Base-by-base conservation (phyloP, 768 basidiomycete genomes). In the Lenzites betulinus region DNA sequence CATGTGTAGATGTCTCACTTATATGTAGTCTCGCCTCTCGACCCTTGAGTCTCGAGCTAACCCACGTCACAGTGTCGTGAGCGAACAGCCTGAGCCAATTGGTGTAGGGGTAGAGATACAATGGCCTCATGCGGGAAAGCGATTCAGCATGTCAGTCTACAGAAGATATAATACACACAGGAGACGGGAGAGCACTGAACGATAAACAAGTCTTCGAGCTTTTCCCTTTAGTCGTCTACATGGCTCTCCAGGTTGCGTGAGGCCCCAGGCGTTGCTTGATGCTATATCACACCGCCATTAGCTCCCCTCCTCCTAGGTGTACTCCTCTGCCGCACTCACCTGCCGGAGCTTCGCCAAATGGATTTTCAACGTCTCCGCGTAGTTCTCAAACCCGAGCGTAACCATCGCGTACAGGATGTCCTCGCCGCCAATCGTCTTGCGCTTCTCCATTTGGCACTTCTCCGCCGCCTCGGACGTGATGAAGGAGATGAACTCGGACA, bases 341-440 rank as follows among this genome's bases (percentile, higher is more conserved):
- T 92, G 87, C 65, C 94, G 78, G 67, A 95, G 80, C 76, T 96
- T 96, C 5, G 94, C 87, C 46, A 98, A 76, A 75, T 97, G 93
- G 52, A 98, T 92, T 76, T 92, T 93, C 58, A 97, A 78, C 36
- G 91, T 90, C 77, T 95, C 92, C 49, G 89, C 90, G 69, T 98
- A 97, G 68, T 96, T 91, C 66, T 97, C 95, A 68, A 97, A 97
- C 23, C 96, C 96, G 22, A 98, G 82, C 38, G 88, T 83, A 36
- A 83, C 78, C 93, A 98, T 95, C n/a, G 95, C 95, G 66, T 93
- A 90, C 58, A 98, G 75, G 47, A 98, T 95, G 73, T 98, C 96
- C 79, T 98, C 95, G 25, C 96, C 96, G 13, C 93, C 95, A 44
- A 98, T 95, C 59, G 96, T 98, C 80, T 98, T 98, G 63, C 96